Evolutionary conservation across 1,284 basidiomycete species (phyloP).

Genomic region (Microbotryum intermedium): DNA sequence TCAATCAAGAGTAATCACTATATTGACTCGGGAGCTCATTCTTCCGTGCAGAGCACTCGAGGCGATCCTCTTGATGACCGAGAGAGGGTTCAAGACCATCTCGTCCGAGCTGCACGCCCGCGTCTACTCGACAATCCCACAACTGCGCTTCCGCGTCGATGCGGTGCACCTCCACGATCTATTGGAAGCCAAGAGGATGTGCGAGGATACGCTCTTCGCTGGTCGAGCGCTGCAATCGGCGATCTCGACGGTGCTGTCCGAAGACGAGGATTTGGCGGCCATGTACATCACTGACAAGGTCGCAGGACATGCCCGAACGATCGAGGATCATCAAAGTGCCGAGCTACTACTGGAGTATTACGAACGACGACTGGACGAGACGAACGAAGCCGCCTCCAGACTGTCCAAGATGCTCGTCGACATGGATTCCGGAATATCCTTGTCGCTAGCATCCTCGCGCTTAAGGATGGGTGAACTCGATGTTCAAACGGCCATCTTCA

Average conservation of each 20-base stretch:
- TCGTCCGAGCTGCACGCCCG: conserved; percentile 14
- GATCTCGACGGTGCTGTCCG: conserved; percentile 8
- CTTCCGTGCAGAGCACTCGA: conserved; percentile 16
- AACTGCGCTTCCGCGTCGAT: conserved; percentile 17
- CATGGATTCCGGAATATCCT: conserved; percentile 20
- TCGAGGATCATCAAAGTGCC: conserved; percentile 16
- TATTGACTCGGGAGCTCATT: background rate
- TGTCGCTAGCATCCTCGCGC: conserved; percentile 14
- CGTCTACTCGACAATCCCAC: conserved; percentile 9
- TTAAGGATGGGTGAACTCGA: conserved; percentile 23
- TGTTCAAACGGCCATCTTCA: conserved; percentile 22
- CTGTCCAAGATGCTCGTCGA: conserved; percentile 14
- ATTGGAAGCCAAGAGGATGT: conserved; percentile 19
- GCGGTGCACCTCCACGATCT: conserved; percentile 20
- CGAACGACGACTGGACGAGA: conserved; percentile 26
- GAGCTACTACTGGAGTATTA: conserved; percentile 27
- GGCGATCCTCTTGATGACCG: conserved; percentile 20
- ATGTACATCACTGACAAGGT: conserved; percentile 20
- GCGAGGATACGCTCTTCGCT: conserved; percentile 17
- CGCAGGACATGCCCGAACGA: background rate
- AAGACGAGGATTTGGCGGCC: conserved; percentile 23
- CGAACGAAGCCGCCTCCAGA: conserved; percentile 15
- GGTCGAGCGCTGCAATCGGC: conserved; percentile 21
- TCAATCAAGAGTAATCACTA: background rate
- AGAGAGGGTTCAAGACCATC: conserved; percentile 16